A percentile compares a stretch with the other conserved stretches of the same genome.
Conservation (phyloP, 352 stramenopile genomes). For the Globisporangium carolinianum region DNA sequence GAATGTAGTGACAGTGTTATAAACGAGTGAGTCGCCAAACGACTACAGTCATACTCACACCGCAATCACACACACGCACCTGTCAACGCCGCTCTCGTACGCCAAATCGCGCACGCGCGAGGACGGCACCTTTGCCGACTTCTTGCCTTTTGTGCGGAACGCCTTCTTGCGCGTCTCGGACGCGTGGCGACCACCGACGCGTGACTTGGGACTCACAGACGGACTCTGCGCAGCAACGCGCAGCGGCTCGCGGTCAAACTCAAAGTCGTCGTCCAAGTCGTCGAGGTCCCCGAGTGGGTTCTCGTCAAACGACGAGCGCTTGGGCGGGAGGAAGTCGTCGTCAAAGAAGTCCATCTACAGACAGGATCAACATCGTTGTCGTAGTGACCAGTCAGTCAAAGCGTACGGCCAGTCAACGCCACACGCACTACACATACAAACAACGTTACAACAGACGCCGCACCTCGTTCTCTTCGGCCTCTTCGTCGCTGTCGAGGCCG, state of each 20-base stretch:
- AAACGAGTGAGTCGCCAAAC: background rate
- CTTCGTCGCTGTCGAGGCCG: conserved; percentile 76
- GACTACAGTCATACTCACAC: background rate
- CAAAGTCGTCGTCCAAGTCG: conserved; percentile 84
- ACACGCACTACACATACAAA: background rate
- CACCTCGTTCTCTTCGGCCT: conserved; percentile 82
- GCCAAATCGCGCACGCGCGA: conserved; percentile 50
- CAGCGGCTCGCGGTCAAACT: conserved; percentile 76
- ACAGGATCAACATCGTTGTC: too few relatives aligned
- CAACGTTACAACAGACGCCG: conserved; percentile 1
- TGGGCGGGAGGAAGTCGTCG: conserved; percentile 59
- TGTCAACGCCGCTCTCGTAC: conserved; percentile 77
- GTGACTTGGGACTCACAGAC: conserved; percentile 47
- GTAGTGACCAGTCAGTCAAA: too few relatives aligned
- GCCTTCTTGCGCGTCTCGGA: conserved; percentile 40
- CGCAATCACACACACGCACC: conserved; percentile 24
- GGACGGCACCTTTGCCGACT: conserved; percentile 29
- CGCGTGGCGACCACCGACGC: conserved; percentile 18
- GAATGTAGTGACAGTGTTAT: too few relatives aligned
- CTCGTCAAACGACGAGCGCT: conserved; percentile 76
- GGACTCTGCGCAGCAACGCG: conserved; percentile 37
- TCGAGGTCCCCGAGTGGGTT: conserved; percentile 64
- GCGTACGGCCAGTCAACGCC: background rate
- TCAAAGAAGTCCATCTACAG: conserved; percentile 67
- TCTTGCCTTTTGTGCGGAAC: conserved; percentile 45